phyloP scores from a whole-genome alignment of 1,284 basidiomycete genomes.

The Marasmius sp. region DNA sequence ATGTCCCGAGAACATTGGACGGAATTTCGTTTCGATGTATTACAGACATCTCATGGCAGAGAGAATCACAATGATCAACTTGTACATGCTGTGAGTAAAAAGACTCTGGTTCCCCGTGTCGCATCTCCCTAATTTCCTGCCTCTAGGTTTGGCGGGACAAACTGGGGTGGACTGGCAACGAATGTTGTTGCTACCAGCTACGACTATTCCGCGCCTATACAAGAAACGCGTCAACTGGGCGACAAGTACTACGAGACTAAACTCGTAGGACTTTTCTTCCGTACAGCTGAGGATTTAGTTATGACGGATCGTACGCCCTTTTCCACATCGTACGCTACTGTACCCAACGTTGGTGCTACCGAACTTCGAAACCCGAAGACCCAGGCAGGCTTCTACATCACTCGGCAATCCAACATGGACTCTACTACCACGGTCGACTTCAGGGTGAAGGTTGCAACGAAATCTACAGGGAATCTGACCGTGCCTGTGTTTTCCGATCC shows the following conservation, averaged over 20 bases:
- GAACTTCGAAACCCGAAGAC: constrained; percentile 51
- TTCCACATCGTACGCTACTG: constrained; percentile 13
- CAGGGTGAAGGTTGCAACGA: constrained; percentile 43
- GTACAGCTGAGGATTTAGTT: constrained; percentile 3
- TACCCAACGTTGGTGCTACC: constrained; percentile 41
- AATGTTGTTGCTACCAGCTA: constrained; percentile 9
- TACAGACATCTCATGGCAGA: constrained; percentile 4
- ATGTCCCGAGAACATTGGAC: neutral
- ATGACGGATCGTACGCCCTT: constrained; percentile 10
- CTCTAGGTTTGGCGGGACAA: constrained; percentile 3
- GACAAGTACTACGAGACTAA: constrained; percentile 10
- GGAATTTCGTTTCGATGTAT: constrained; percentile 2
- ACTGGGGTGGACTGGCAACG: constrained; percentile 13
- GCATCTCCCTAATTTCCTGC: neutral
- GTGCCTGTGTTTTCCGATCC: constrained; percentile 39
- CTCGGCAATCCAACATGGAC: constrained; percentile 48
- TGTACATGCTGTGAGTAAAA: constrained; percentile 4
- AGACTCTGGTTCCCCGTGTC: neutral
- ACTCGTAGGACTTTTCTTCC: constrained; percentile 7
- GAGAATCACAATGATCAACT: constrained; percentile 7
- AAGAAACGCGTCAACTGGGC: constrained; percentile 4
- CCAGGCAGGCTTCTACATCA: constrained; percentile 51
- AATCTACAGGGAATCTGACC: constrained; percentile 35
- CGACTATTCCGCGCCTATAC: constrained; percentile 9
- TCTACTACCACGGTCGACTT: constrained; percentile 36